These are phyloP conservation scores for Boletus subcaerulescens DNA, from an alignment of 768 basidiomycete genomes.

Conservation along the genomic window DNA sequence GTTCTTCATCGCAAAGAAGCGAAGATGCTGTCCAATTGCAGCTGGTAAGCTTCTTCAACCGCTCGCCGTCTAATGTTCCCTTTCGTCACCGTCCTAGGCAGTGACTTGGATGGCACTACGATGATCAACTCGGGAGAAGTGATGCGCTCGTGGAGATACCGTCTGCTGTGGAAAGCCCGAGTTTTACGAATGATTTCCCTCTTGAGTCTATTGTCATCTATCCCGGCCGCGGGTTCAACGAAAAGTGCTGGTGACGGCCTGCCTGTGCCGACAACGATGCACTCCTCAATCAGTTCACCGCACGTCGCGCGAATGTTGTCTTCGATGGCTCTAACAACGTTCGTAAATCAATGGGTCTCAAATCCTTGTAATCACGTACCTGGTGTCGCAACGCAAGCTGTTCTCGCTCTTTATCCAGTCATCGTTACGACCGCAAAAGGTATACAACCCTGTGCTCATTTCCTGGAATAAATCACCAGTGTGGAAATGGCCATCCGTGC, in stretches of 20 bases:
- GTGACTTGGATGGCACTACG: constrained; percentile 59
- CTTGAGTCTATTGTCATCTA: constrained; percentile 58
- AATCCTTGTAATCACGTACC: constrained; percentile 34
- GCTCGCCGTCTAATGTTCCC: constrained; percentile 78
- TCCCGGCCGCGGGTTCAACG: constrained; percentile 57
- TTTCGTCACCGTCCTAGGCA: constrained; percentile 78
- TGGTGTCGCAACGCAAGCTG: constrained; percentile 75
- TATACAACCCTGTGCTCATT: constrained; percentile 51
- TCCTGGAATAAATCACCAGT: constrained; percentile 82
- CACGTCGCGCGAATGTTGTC: constrained; percentile 71
- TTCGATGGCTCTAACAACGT: constrained; percentile 57
- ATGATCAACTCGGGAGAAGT: constrained; percentile 61
- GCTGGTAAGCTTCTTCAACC: constrained; percentile 64
- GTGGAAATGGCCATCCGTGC: constrained; percentile 69
- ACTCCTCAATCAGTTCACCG: constrained; percentile 54
- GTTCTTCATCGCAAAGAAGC: constrained; percentile 22
- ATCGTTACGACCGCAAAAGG: constrained; percentile 71
- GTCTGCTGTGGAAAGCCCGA: constrained; percentile 66
- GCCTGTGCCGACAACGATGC: constrained; percentile 74
- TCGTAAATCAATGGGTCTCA: constrained; percentile 6
- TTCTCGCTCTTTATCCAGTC: constrained; percentile 86
- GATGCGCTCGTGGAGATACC: constrained; percentile 80
- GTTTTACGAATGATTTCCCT: constrained; percentile 72
- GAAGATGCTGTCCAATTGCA: constrained; percentile 59
- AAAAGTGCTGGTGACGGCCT: constrained; percentile 76